phyloP scores from a whole-genome alignment of 495 filamentous ascomycete species.

The Podospora comata region DNA sequence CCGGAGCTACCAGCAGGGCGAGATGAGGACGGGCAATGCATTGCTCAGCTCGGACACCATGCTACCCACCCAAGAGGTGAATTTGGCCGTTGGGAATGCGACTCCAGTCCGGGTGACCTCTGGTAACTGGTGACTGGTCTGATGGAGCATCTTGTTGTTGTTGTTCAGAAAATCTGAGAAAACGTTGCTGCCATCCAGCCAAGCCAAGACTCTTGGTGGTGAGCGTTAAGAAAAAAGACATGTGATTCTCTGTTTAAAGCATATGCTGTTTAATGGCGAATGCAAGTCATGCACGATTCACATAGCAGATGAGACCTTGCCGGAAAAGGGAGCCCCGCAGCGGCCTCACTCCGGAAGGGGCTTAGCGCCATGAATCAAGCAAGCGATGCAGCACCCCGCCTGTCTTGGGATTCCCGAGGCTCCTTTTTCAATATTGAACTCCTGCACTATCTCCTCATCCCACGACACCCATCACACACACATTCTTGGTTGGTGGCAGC shows the following conservation, averaged over 20 bases:
- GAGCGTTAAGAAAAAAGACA: neutral
- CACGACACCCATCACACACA: neutral
- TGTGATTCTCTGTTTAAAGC: neutral
- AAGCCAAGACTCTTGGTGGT: slow-evolving; percentile 1
- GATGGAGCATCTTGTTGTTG: neutral
- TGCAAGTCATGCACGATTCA: neutral
- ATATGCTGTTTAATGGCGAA: neutral
- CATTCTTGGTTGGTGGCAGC: neutral
- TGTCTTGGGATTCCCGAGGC: neutral
- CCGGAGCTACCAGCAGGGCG: neutral
- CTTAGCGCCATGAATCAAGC: neutral
- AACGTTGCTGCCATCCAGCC: neutral
- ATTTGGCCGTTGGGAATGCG: neutral
- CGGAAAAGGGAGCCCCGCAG: neutral
- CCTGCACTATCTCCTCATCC: neutral
- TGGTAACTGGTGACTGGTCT: too few relatives aligned
- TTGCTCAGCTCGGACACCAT: neutral
- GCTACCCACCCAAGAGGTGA: too few relatives aligned
- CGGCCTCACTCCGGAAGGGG: neutral
- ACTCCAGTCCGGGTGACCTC: neutral
- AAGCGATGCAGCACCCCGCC: neutral
- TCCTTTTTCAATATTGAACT: neutral
- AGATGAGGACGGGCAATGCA: neutral
- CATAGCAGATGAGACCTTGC: neutral
- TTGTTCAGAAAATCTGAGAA: neutral